These are phyloP conservation scores for Gonium pectorale DNA, from an alignment of 139 green algal species.

Conservation along the genomic window DNA sequence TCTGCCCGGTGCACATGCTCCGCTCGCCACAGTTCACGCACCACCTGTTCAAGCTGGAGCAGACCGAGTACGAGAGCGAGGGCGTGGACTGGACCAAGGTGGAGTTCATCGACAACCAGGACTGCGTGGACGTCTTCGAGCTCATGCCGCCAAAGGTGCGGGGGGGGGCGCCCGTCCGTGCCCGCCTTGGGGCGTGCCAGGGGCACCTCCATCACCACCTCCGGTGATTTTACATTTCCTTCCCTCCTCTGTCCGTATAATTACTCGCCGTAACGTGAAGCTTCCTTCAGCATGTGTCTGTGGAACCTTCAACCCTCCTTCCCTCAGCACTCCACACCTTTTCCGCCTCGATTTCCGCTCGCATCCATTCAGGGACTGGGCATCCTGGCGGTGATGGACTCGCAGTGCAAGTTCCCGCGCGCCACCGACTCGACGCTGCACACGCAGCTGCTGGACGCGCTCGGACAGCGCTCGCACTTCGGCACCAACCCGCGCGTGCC, in stretches of 20 bases:
- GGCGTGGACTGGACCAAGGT: conserved; percentile 98
- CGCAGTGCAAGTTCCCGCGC: conserved; percentile 86
- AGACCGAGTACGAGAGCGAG: conserved; percentile 94
- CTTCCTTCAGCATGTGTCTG: too few relatives aligned
- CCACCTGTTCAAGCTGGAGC: conserved; percentile 93
- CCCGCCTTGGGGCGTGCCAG: too few relatives aligned
- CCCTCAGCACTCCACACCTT: too few relatives aligned
- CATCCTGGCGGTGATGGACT: conserved; percentile 94
- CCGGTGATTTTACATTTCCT: too few relatives aligned
- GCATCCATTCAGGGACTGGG: conserved; percentile 71
- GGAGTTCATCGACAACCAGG: conserved; percentile 98
- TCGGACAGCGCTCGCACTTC: conserved; percentile 69
- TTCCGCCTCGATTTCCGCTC: too few relatives aligned
- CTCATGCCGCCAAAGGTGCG: conserved; percentile 36
- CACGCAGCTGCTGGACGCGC: conserved; percentile 49
- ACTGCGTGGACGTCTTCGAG: conserved; percentile 95
- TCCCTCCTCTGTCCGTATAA: too few relatives aligned
- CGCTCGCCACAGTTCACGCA: conserved; percentile 94
- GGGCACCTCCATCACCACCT: too few relatives aligned
- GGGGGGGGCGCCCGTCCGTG: too few relatives aligned
- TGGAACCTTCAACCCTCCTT: too few relatives aligned
- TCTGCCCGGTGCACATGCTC: too few relatives aligned
- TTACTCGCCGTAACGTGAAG: too few relatives aligned
- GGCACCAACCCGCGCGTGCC: conserved; percentile 55
- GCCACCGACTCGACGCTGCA: conserved; percentile 80